Percentiles rank a stretch among this genome's conserved stretches.
Conservation (phyloP, 345 rosid genomes). For the Syzygium aqueum region DNA sequence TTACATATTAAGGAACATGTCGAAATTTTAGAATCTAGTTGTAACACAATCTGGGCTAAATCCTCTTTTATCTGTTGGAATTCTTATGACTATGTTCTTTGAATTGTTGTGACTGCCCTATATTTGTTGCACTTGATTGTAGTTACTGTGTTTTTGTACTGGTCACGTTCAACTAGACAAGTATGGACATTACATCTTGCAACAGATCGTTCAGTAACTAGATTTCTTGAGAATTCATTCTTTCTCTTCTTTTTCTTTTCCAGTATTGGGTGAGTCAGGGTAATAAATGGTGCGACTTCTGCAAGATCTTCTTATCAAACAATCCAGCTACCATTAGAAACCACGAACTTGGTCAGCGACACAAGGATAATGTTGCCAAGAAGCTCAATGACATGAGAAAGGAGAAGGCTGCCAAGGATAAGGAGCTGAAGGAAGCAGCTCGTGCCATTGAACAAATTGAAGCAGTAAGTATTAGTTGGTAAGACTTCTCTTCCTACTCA, state of each 20-base stretch:
- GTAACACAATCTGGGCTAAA: not conserved
- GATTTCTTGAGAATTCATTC: not conserved
- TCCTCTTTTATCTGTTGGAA: not conserved
- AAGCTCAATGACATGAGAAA: slow-evolving; percentile 69
- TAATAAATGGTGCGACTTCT: slow-evolving; percentile 94
- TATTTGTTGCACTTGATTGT: not conserved
- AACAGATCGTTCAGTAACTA: not conserved
- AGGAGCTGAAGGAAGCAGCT: slow-evolving; percentile 63
- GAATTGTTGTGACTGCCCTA: not conserved
- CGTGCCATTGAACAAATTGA: slow-evolving; percentile 78
- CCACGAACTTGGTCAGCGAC: slow-evolving; percentile 93
- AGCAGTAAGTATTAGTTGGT: slow-evolving; percentile 42
- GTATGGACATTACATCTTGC: not conserved
- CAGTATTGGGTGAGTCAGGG: slow-evolving; percentile 99
- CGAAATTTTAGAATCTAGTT: not conserved
- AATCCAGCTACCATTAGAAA: slow-evolving; percentile 80
- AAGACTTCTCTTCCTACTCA: not conserved
- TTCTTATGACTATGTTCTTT: not conserved
- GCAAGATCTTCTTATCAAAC: slow-evolving; percentile 78
- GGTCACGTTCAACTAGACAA: not conserved
- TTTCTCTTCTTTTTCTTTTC: not conserved
- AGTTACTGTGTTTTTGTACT: not conserved
- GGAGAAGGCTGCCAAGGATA: slow-evolving; percentile 75
- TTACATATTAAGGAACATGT: not conserved
- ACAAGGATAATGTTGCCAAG: slow-evolving; percentile 59